These are phyloP conservation scores for Dissophora globulifera DNA, from an alignment of 192 early-diverging fungal species.

Conservation along the genomic window DNA sequence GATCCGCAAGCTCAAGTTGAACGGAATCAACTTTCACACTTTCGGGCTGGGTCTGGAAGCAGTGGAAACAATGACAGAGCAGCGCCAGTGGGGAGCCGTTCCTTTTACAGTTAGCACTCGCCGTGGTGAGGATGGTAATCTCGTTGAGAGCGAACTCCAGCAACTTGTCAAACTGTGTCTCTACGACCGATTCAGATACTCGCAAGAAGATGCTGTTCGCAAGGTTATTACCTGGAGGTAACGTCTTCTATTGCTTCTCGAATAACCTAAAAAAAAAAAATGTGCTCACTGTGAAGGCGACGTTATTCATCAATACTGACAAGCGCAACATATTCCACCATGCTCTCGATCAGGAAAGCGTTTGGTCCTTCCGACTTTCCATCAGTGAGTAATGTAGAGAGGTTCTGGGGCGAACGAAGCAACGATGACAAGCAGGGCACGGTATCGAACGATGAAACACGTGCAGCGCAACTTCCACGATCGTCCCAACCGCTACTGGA, in stretches of 20 bases:
- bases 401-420: slow-evolving; percentile 11
- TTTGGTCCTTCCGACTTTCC: slow-evolving; percentile 9
- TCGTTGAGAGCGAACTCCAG: slow-evolving; percentile 28
- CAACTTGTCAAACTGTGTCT: slow-evolving; percentile 22
- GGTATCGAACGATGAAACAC: not conserved
- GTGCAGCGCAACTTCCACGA: not conserved
- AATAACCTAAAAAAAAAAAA: too few relatives aligned
- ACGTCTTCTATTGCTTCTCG: too few relatives aligned
- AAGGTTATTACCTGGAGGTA: slow-evolving; percentile 47
- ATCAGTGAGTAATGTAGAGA: slow-evolving; percentile 1
- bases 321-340: not conserved
- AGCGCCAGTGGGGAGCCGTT: slow-evolving; percentile 33
- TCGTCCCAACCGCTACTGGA: not conserved
- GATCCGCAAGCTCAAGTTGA: slow-evolving; percentile 43
- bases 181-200: slow-evolving; percentile 28
- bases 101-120: slow-evolving; percentile 45
- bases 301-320: not conserved
- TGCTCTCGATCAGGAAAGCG: not conserved
- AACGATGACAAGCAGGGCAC: not conserved
- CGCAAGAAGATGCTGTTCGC: slow-evolving; percentile 27
- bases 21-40: slow-evolving; percentile 44
- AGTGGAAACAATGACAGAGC: slow-evolving; percentile 29
- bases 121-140: slow-evolving; percentile 12
- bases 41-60: slow-evolving; percentile 26
- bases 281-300: too few relatives aligned